Conservation (phyloP, 345 rosid species). For the Brassica carinata region DNA sequence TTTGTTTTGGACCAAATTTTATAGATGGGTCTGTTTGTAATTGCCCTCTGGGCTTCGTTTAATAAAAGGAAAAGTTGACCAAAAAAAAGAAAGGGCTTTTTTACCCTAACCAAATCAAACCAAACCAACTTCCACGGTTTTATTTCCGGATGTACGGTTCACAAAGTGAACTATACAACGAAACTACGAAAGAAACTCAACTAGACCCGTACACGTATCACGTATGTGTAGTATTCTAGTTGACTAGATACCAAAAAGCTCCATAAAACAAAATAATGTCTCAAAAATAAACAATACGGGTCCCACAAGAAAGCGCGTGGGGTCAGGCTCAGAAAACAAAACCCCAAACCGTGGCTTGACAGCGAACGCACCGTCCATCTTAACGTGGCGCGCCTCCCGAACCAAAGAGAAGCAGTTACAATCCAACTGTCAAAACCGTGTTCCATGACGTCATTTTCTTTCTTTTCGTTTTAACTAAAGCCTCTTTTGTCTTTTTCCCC, state of each 20-base stretch:
- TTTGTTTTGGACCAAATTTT: background rate
- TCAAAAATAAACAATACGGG: background rate
- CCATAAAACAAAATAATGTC: background rate
- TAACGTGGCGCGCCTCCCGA: slow-evolving; percentile 36
- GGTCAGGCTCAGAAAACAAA: background rate
- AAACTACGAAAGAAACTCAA: background rate
- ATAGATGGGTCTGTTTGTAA: background rate
- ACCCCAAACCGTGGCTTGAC: slow-evolving; percentile 32
- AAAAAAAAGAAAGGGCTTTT: too few relatives aligned
- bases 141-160: background rate
- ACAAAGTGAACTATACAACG: background rate
- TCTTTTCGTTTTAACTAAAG: background rate
- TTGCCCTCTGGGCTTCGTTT: background rate
- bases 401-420: slow-evolving; percentile 9
- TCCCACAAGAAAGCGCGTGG: slow-evolving; percentile 28
- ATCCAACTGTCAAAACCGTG: slow-evolving; percentile 37
- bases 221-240: background rate
- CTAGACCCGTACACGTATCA: background rate
- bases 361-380: slow-evolving; percentile 26
- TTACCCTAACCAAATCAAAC: background rate
- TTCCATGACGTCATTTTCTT: slow-evolving; percentile 12
- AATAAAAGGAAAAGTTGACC: background rate
- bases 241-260: background rate
- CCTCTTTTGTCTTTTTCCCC: slow-evolving; percentile 17
- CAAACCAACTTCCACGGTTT: background rate